Evolutionary conservation across 2,329 filamentous ascomycete genomes (phyloP).

Genomic region (Metarhizium humberi): DNA sequence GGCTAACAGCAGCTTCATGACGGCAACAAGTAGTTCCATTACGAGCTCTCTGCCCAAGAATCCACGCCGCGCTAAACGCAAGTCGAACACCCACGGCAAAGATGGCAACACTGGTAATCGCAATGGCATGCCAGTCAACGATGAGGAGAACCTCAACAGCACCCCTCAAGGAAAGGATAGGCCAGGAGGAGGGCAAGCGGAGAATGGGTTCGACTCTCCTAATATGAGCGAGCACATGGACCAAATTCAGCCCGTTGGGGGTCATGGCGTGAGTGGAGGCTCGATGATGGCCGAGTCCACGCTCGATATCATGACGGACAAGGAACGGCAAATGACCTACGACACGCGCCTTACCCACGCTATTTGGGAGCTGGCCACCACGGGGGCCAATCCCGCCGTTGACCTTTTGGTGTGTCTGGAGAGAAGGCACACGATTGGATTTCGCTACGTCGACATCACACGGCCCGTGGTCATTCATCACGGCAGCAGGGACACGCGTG

Average conservation of each 20-base stretch:
- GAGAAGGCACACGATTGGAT: constrained; percentile 82
- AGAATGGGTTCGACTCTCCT: constrained; percentile 13
- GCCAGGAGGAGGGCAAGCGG: constrained; percentile 12
- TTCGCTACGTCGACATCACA: constrained; percentile 93
- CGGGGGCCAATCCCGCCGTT: constrained; percentile 85
- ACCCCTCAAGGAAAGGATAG: constrained; percentile 16
- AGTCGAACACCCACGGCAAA: constrained; percentile 31
- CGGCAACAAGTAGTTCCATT: constrained; percentile 77
- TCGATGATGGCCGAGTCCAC: constrained; percentile 39
- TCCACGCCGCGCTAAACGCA: constrained; percentile 51
- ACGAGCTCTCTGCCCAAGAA: constrained; percentile 67
- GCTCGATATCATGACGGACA: constrained; percentile 54
- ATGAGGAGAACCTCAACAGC: constrained; percentile 40
- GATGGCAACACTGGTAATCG: constrained; percentile 24
- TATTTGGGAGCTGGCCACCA: constrained; percentile 90
- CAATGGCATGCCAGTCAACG: constrained; percentile 27
- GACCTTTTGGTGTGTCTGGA: constrained; percentile 91
- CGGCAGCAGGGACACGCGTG: constrained; percentile 78
- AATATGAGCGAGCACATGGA: constrained; percentile 40
- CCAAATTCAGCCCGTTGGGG: constrained; percentile 26
- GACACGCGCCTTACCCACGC: constrained; percentile 81
- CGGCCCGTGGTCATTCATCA: constrained; percentile 89
- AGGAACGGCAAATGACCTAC: constrained; percentile 66
- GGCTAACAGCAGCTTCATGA: constrained; percentile 93
- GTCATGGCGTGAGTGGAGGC: constrained; percentile 13